Evolutionary conservation across 2,329 filamentous ascomycete genomes (phyloP), one percentile per base, ranked within the genome.

Genomic region (Myriangium duriaei): DNA sequence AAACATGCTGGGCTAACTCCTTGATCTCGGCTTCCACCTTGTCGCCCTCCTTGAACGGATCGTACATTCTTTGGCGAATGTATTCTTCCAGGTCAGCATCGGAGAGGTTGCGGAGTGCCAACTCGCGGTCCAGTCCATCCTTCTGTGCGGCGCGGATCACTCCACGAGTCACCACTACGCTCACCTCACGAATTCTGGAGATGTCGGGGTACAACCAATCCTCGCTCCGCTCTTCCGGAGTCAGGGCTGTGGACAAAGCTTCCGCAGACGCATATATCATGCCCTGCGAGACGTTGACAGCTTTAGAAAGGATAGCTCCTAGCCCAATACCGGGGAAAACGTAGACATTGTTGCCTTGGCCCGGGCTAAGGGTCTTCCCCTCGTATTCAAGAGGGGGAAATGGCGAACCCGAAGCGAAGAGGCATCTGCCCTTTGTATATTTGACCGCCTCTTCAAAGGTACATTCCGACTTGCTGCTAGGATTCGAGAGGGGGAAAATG

Each of bases 201-300:
- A 98, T 83, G 56, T 79, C 76, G 10, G 85, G 91, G 67, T 98
- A 96, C 54, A 96, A 79, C 57, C 92, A 78, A 39, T 85, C 84
- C 57, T 79, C 75, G 40, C 79, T 74, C 52, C 85, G 67, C 66
- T 98, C 91, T 45, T 91, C 79, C 28, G 76, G 69, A 45, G 80
- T 86, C 44, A 98, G 72, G 21, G 81, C 78, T 42, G 76, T 76
- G 11, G 84, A 74, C 13, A 96, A 74, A 4, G 85, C 80, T 29
- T 80, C 79, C 17, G 85, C 91, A 19, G 87, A 88, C 34, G 82
- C 86, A 65, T 96, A 96, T 55, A 98, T 86, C 91, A 98, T 98
- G 60, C 80, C 76, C 58, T 95, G 84, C 4, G 88, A 96, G 49
- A 96, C 71, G 50, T 77, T 77, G 47, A 82, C 78, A 10, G 86